A percentile compares a stretch with the other conserved stretches of the same genome.
Evolutionary conservation across 805 yeast genomes (phyloP).

Genomic region (Alloascoidea hylecoeti): DNA sequence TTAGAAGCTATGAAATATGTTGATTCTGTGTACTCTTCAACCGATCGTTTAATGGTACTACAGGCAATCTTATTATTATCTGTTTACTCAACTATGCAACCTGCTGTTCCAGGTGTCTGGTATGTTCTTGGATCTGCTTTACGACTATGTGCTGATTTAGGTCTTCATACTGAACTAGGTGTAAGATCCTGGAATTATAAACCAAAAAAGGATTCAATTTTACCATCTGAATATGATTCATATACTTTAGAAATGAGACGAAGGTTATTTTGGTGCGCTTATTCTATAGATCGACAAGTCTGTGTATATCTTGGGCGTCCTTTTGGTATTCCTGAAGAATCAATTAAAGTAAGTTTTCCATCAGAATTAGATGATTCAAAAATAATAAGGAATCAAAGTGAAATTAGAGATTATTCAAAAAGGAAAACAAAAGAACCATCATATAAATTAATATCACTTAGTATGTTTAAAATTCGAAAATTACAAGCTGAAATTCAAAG

Average conservation of each 20-base stretch:
- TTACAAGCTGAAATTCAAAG: conserved; percentile 70
- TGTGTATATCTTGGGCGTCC: conserved; percentile 84
- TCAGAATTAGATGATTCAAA: conserved; percentile 52
- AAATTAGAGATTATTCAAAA: conserved; percentile 12
- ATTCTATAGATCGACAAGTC: conserved; percentile 73
- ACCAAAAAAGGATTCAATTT: conserved; percentile 3
- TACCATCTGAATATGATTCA: conserved; percentile 22
- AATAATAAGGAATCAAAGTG: background rate
- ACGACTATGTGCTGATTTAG: conserved; percentile 71
- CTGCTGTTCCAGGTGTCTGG: conserved; percentile 90
- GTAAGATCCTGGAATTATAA: conserved; percentile 11
- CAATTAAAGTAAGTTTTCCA: conserved; percentile 59
- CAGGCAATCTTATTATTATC: conserved; percentile 64
- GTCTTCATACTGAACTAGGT: conserved; percentile 56
- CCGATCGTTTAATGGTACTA: conserved; percentile 53
- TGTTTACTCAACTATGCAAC: conserved; percentile 72
- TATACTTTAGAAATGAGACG: conserved; percentile 56
- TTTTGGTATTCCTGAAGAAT: conserved; percentile 76
- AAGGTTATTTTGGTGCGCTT: conserved; percentile 80
- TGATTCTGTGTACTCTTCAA: conserved; percentile 39
- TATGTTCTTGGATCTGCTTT: conserved; percentile 71
- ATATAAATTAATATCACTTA: conserved; percentile 52
- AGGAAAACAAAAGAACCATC: conserved; percentile 27
- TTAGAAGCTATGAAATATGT: conserved; percentile 47
- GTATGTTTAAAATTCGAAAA: conserved; percentile 56